Percentiles rank a stretch among this genome's conserved stretches.
Conservation (phyloP, 2,329 filamentous ascomycete genomes). For the Sclerotinia subarctica region DNA sequence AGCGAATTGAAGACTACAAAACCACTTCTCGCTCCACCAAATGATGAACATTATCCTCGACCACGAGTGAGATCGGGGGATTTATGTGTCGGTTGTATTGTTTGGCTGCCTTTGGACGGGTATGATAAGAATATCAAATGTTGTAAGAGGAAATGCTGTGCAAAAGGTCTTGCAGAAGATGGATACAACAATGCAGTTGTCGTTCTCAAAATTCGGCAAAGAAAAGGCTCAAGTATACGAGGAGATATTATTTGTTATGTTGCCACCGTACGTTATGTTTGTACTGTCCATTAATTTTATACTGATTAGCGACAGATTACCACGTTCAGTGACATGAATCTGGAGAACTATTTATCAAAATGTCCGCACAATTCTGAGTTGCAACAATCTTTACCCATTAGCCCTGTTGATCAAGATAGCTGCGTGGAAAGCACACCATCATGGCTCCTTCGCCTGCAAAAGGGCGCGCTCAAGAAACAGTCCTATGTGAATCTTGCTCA, state of each 20-base stretch:
- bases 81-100: slow-evolving; percentile 27
- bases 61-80: slow-evolving; percentile 20
- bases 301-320: slow-evolving; percentile 21
- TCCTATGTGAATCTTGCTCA: slow-evolving; percentile 27
- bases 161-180: slow-evolving; percentile 21
- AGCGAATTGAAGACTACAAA: background rate
- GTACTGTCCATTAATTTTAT: background rate
- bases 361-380: slow-evolving; percentile 11
- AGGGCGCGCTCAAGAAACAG: slow-evolving; percentile 25
- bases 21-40: slow-evolving; percentile 1
- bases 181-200: slow-evolving; percentile 27
- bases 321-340: slow-evolving; percentile 22
- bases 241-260: slow-evolving; percentile 29
- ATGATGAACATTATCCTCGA: slow-evolving; percentile 8
- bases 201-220: slow-evolving; percentile 24
- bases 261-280: slow-evolving; percentile 20
- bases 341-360: slow-evolving; percentile 21
- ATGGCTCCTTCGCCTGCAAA: slow-evolving; percentile 23
- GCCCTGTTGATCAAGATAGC: slow-evolving; percentile 14
- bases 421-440: slow-evolving; percentile 7
- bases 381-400: slow-evolving; percentile 23
- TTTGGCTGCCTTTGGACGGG: slow-evolving; percentile 24
- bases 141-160: slow-evolving; percentile 19
- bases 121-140: slow-evolving; percentile 21
- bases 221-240: slow-evolving; percentile 16